phyloP scores from a whole-genome alignment of 768 basidiomycete genomes.

The Albatrellus ellisii region DNA sequence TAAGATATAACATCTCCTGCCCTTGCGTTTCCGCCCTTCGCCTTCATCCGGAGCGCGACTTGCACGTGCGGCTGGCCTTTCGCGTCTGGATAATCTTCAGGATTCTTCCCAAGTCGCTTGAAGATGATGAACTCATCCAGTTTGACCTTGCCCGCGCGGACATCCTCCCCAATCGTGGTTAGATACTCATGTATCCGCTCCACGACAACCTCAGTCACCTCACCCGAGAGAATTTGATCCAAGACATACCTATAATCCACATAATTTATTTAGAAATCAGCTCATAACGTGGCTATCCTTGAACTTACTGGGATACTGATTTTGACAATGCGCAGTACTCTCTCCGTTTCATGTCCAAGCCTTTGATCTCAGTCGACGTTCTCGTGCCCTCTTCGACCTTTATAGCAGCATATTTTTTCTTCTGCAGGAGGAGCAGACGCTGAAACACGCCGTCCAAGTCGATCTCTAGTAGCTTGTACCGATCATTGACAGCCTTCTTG shows the following conservation, averaged over 20 bases:
- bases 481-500: slow-evolving; percentile 94
- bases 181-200: slow-evolving; percentile 91
- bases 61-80: slow-evolving; percentile 96
- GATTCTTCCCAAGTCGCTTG: slow-evolving; percentile 96
- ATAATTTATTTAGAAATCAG: neutral
- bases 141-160: slow-evolving; percentile 64
- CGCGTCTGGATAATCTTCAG: slow-evolving; percentile 92
- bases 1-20: slow-evolving; percentile 93
- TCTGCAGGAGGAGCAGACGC: slow-evolving; percentile 83
- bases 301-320: slow-evolving; percentile 78
- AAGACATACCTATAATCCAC: slow-evolving; percentile 56
- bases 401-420: slow-evolving; percentile 98
- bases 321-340: slow-evolving; percentile 92
- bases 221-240: slow-evolving; percentile 83
- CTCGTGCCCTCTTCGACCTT: slow-evolving; percentile 79
- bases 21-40: slow-evolving; percentile 66
- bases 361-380: slow-evolving; percentile 84
- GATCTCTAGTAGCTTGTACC: slow-evolving; percentile 91
- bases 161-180: slow-evolving; percentile 56
- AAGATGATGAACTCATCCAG: slow-evolving; percentile 92
- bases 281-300: no score
- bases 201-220: slow-evolving; percentile 79
- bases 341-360: slow-evolving; percentile 97
- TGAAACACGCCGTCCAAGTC: slow-evolving; percentile 93
- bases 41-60: slow-evolving; percentile 85